A percentile compares a stretch with the other conserved stretches of the same genome.
Conservation (phyloP, 257 asterid species). For the Scutellaria barbata region DNA sequence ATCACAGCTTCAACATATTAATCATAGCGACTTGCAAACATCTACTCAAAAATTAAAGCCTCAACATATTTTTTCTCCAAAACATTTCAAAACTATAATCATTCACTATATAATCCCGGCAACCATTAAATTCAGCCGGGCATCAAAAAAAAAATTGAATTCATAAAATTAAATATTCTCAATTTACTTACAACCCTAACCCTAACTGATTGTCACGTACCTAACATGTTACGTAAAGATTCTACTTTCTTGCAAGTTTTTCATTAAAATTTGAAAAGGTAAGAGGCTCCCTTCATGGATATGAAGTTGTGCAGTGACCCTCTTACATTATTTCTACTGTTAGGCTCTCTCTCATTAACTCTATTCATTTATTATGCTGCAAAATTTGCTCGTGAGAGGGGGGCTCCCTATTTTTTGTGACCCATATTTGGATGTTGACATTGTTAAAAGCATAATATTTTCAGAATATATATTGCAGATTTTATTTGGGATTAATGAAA, state of each 20-base stretch:
- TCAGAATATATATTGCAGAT: not conserved
- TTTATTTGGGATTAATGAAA: too few relatives aligned
- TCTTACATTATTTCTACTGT: constrained; percentile 2
- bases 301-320: constrained; percentile 1
- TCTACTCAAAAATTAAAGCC: too few relatives aligned
- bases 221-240: not conserved
- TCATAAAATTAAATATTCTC: too few relatives aligned
- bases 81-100: not conserved
- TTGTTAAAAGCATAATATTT: not conserved
- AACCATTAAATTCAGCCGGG: not conserved
- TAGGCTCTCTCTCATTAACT: constrained; percentile 24
- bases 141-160: not conserved
- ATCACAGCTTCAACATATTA: not conserved
- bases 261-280: not conserved
- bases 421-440: constrained; percentile 34
- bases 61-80: too few relatives aligned
- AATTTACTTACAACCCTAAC: constrained; percentile 7
- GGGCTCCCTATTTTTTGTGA: constrained; percentile 26
- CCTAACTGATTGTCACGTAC: not conserved
- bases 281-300: constrained; percentile 35
- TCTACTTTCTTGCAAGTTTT: not conserved
- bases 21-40: too few relatives aligned
- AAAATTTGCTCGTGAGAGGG: constrained; percentile 44
- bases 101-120: constrained; percentile 1
- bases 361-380: constrained; percentile 40